phyloP scores from a whole-genome alignment of 1,284 basidiomycete genomes.

The Ceratobasidium sp. region DNA sequence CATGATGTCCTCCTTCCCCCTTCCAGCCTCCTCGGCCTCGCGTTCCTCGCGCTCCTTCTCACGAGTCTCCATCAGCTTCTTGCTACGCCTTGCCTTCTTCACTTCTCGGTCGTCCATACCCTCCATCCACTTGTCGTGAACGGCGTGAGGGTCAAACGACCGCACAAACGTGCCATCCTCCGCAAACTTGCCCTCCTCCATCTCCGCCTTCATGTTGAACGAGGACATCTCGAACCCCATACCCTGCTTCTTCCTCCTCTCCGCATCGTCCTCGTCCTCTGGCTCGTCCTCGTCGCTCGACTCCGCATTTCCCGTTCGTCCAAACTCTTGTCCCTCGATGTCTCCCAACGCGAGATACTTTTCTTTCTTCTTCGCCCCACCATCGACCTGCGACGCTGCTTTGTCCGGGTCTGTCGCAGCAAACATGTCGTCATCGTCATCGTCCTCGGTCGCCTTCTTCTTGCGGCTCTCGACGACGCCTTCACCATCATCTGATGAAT shows the following conservation, averaged over 20 bases:
- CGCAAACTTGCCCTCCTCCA: slow-evolving; percentile 97
- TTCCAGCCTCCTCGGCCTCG: slow-evolving; percentile 75
- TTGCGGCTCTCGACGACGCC: slow-evolving; percentile 85
- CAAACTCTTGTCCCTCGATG: slow-evolving; percentile 95
- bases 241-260: slow-evolving; percentile 80
- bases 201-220: slow-evolving; percentile 99
- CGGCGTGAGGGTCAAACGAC: slow-evolving; percentile 89
- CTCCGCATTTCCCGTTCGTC: slow-evolving; percentile 63
- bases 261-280: slow-evolving; percentile 84
- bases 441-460: slow-evolving; percentile 63
- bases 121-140: slow-evolving; percentile 97
- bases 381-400: slow-evolving; percentile 59
- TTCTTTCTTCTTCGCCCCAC: slow-evolving; percentile 72
- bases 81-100: slow-evolving; percentile 80
- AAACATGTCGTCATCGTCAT: slow-evolving; percentile 87
- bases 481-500: slow-evolving; percentile 93
- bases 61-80: slow-evolving; percentile 75
- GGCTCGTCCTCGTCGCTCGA: slow-evolving; percentile 70
- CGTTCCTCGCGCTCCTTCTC: slow-evolving; percentile 78
- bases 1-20: slow-evolving; percentile 75
- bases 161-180: slow-evolving; percentile 92
- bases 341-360: slow-evolving; percentile 89
- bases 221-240: slow-evolving; percentile 95
- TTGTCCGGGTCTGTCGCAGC: slow-evolving; percentile 73
- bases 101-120: slow-evolving; percentile 90